A percentile compares a stretch with the other conserved stretches of the same genome.
Evolutionary conservation across 768 basidiomycete genomes (phyloP).

Genomic region (Lentinula raphanica): DNA sequence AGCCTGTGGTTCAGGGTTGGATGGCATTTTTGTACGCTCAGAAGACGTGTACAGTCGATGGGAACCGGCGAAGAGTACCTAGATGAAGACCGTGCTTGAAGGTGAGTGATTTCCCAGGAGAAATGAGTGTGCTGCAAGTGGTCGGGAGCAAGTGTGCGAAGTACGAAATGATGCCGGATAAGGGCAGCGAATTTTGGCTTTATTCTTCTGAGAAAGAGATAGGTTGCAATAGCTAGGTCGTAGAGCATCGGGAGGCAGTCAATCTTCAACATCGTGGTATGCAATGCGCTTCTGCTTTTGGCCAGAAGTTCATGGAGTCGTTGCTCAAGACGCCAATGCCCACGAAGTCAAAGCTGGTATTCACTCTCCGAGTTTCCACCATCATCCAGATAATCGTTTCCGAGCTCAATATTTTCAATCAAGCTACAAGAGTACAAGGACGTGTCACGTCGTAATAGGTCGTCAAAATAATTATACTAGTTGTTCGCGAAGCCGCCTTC

Average conservation of each 20-base stretch:
- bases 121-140: not conserved
- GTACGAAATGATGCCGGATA: not conserved
- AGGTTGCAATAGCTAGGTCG: too few relatives aligned
- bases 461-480: not conserved
- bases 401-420: not conserved
- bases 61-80: not conserved
- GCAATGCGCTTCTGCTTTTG: too few relatives aligned
- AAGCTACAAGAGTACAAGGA: not conserved
- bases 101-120: not conserved
- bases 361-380: too few relatives aligned
- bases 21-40: not conserved
- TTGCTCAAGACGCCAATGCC: too few relatives aligned
- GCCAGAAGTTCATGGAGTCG: too few relatives aligned
- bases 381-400: too few relatives aligned
- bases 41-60: not conserved
- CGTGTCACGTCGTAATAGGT: not conserved
- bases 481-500: too few relatives aligned
- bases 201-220: not conserved
- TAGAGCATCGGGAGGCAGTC: too few relatives aligned
- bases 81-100: not conserved
- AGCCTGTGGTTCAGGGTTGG: constrained; percentile 3
- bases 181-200: not conserved
- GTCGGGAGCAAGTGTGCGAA: constrained; percentile 2
- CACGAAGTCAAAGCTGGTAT: not conserved
- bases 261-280: too few relatives aligned